A percentile compares a stretch with the other conserved stretches of the same genome.
Evolutionary conservation across 306 rosid species (phyloP).

Genomic region (Fragaria ananassa): DNA sequence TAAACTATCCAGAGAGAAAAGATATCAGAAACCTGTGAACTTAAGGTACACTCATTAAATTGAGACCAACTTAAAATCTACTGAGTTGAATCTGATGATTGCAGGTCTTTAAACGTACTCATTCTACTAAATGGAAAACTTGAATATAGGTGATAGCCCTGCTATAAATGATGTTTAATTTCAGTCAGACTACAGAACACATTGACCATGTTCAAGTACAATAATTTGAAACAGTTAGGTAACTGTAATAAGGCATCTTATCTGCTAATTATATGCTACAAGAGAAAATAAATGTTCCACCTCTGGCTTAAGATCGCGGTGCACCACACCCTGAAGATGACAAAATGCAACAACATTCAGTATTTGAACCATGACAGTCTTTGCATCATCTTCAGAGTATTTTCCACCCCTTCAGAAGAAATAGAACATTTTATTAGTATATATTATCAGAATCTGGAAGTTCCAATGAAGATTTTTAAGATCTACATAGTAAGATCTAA

Average conservation of each 20-base stretch:
- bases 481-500: constrained; percentile 6
- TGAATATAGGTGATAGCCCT: background rate
- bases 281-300: constrained; percentile 36
- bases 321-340: constrained; percentile 99
- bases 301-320: constrained; percentile 99
- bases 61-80: background rate
- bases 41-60: background rate
- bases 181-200: background rate
- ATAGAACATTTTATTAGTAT: constrained; percentile 22
- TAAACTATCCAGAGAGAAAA: background rate
- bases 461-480: background rate
- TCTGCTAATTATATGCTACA: background rate
- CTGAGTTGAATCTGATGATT: background rate
- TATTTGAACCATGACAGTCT: constrained; percentile 89
- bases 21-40: background rate
- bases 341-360: constrained; percentile 91
- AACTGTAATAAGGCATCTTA: background rate
- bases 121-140: background rate
- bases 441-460: constrained; percentile 18
- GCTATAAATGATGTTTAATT: background rate
- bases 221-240: background rate
- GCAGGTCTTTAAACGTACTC: background rate
- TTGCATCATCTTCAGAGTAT: constrained; percentile 97
- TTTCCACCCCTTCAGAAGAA: constrained; percentile 77
- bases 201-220: background rate